phyloP scores from a whole-genome alignment of 225 moss, liverwort and hornwort species.

The Asterella californica region DNA sequence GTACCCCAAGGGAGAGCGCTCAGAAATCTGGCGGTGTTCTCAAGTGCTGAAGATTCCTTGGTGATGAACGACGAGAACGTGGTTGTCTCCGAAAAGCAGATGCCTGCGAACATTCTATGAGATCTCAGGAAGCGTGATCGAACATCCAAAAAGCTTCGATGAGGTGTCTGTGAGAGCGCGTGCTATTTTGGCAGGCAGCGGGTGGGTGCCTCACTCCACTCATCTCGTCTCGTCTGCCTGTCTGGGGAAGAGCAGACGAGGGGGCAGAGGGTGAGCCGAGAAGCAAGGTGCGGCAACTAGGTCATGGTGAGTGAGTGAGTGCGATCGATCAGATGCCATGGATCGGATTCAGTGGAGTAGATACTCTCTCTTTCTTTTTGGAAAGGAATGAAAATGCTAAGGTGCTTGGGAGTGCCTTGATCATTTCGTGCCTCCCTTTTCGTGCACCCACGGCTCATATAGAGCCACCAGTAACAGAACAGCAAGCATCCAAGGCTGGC shows the following conservation, averaged over 20 bases:
- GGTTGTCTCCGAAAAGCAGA: background rate
- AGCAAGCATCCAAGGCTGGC: background rate
- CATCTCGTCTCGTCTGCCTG: background rate
- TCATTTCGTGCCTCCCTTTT: background rate
- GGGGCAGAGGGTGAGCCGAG: background rate
- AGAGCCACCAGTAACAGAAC: background rate
- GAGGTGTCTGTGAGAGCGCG: too few relatives aligned
- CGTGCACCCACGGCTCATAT: too few relatives aligned
- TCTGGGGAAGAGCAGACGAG: background rate
- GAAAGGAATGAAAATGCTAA: too few relatives aligned
- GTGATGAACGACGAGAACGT: background rate
- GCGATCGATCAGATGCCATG: background rate
- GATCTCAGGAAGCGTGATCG: background rate
- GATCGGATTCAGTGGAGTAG: background rate
- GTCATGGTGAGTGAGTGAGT: background rate
- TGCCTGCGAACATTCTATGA: conserved; percentile 3
- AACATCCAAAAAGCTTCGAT: background rate
- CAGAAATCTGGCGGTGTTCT: background rate
- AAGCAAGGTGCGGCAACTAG: background rate
- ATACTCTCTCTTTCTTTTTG: background rate
- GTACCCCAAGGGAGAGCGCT: background rate
- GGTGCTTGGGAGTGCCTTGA: background rate
- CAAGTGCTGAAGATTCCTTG: conserved; percentile 1
- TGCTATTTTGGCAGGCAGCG: background rate
- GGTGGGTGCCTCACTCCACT: background rate